phyloP scores from a whole-genome alignment of 2,329 filamentous ascomycete genomes.

The Neonectria magnoliae region DNA sequence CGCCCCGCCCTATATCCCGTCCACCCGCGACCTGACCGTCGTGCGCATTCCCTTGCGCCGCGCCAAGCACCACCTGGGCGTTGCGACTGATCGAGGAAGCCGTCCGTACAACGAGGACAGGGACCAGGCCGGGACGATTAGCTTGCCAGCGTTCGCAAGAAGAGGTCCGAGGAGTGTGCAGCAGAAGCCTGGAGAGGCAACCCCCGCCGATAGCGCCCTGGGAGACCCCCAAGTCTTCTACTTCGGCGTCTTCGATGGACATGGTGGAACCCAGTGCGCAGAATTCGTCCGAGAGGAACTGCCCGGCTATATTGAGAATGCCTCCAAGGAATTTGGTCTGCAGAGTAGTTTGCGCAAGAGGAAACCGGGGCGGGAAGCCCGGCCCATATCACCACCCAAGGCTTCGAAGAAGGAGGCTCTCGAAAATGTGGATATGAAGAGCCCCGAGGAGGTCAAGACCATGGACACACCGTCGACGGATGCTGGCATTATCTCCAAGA shows the following conservation, averaged over 20 bases:
- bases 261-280: constrained; percentile 90
- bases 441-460: constrained; percentile 56
- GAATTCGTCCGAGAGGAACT: constrained; percentile 85
- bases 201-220: constrained; percentile 77
- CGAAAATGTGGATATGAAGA: constrained; percentile 59
- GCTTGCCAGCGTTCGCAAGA: constrained; percentile 92
- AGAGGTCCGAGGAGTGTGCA: constrained; percentile 74
- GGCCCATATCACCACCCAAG: constrained; percentile 29
- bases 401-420: constrained; percentile 42
- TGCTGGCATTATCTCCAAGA: constrained; percentile 46
- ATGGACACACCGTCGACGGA: constrained; percentile 49
- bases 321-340: constrained; percentile 79
- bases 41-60: constrained; percentile 93
- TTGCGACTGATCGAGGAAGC: constrained; percentile 79
- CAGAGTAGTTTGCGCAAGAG: constrained; percentile 74
- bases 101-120: constrained; percentile 93
- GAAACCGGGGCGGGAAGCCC: constrained; percentile 44
- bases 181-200: constrained; percentile 67
- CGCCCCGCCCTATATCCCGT: constrained; percentile 66
- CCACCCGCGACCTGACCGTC: constrained; percentile 82
- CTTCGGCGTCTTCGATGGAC: constrained; percentile 95
- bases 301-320: constrained; percentile 88
- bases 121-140: constrained; percentile 92
- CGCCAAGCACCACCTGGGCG: constrained; percentile 96
- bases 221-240: constrained; percentile 98